A percentile compares a stretch with the other conserved stretches of the same genome.
phyloP scores from a whole-genome alignment of 306 rosid genomes.

The Rosa rugosa region DNA sequence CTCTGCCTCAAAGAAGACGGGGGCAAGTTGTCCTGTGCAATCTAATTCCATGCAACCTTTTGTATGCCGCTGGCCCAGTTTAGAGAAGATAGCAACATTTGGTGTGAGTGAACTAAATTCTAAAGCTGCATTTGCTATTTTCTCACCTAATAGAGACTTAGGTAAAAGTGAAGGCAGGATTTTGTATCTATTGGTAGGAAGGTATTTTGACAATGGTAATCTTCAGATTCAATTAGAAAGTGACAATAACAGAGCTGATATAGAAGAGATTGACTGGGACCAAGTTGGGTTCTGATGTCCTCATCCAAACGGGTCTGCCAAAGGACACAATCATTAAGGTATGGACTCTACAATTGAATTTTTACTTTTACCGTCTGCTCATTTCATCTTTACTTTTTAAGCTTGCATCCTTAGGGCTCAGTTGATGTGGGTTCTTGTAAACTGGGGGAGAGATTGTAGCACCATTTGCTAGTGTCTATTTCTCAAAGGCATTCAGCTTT shows the following conservation, averaged over 20 bases:
- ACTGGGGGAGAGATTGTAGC: background rate
- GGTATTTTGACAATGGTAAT: conserved; percentile 46
- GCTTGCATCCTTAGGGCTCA: background rate
- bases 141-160: conserved; percentile 49
- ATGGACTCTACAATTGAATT: conserved; percentile 17
- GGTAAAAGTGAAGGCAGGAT: conserved; percentile 40
- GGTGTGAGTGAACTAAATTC: conserved; percentile 63
- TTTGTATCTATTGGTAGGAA: conserved; percentile 85
- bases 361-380: background rate
- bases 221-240: conserved; percentile 49
- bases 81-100: conserved; percentile 59
- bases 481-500: background rate
- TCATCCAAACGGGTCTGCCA: conserved; percentile 56
- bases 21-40: conserved; percentile 35
- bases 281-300: conserved; percentile 55
- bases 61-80: conserved; percentile 77
- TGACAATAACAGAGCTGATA: conserved; percentile 43
- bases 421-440: background rate
- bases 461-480: background rate
- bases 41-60: conserved; percentile 34
- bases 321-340: conserved; percentile 68
- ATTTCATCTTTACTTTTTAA: background rate
- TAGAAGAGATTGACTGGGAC: conserved; percentile 62
- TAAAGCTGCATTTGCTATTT: conserved; percentile 63
- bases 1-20: conserved; percentile 36